Base-by-base conservation (phyloP, 176 grass and related monocot genomes). In the Triticum aestivum region DNA sequence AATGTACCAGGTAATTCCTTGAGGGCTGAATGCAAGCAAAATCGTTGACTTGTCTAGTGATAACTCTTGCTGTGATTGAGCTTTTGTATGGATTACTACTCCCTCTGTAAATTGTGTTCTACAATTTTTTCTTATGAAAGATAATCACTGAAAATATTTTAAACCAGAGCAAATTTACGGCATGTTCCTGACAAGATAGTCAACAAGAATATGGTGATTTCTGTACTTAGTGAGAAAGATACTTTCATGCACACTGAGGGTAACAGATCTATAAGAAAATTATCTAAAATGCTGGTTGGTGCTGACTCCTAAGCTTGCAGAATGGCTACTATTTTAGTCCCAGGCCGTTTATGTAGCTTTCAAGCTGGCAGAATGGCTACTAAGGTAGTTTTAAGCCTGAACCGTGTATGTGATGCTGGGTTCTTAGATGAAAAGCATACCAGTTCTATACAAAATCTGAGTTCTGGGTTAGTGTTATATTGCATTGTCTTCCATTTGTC, bases 1-100 rank as follows among this genome's bases (percentile, higher is more conserved):
- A 93, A 65, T 69, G n/a, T 59, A 0, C 73, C 81, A 84, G 91
- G 91, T 95, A 87, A 59, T 20, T 79, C 13, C 33, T 80, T 10
- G 1, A 69, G 59, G n/a, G 3, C 21, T 4, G 2, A 78, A 70
- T 34, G 1, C 5, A 33, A 49, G 23, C 64, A 67, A 38, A 91
- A 26, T 35, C 35, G 1, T 32, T 61, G 34, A 8, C 15, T 68
- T 68, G 30, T 68, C 2, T n/a, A 47, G 5, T 85, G 9, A 27
- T 11, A 58, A 17, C 13, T 30, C 35, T 87, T 79, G 42, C 35
- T 38, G 8, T 42, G 32, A 58, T 59, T 70, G 30, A 24, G 29
- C 70, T 3, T 24, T 18, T 13, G 70, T 52, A 21, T 69, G 51
- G 42, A 82, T 30, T 68, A 34, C 56, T 9, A 59, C 51, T 54